These are phyloP conservation scores for Fraxinus pennsylvanica DNA, from an alignment of 257 asterid species.

Conservation along the genomic window DNA sequence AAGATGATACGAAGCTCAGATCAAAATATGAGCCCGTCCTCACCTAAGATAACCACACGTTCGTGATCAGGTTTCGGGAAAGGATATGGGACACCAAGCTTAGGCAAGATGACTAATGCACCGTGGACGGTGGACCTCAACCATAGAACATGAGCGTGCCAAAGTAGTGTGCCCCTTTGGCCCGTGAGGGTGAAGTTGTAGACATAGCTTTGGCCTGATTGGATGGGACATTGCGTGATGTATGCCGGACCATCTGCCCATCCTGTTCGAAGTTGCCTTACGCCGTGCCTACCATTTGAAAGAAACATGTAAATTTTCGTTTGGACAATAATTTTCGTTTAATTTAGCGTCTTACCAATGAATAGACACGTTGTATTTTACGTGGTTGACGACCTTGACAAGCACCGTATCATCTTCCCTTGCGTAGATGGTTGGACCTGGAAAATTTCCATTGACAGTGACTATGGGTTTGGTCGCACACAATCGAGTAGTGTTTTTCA, in stretches of 20 bases:
- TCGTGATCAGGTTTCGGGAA: slow-evolving; percentile 89
- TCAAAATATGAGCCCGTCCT: background rate
- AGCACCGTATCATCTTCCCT: slow-evolving; percentile 65
- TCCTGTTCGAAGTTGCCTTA: slow-evolving; percentile 77
- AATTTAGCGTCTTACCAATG: slow-evolving; percentile 48
- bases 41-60: slow-evolving; percentile 65
- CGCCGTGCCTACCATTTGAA: slow-evolving; percentile 66
- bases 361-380: slow-evolving; percentile 61
- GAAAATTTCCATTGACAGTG: slow-evolving; percentile 63
- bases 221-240: slow-evolving; percentile 93
- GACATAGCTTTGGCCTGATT: slow-evolving; percentile 64
- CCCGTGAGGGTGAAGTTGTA: slow-evolving; percentile 87
- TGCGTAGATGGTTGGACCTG: slow-evolving; percentile 75
- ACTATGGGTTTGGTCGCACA: slow-evolving; percentile 67
- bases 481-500: slow-evolving; percentile 52
- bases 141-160: slow-evolving; percentile 96
- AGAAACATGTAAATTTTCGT: background rate
- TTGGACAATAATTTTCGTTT: background rate
- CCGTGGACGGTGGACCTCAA: slow-evolving; percentile 83
- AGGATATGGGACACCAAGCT: slow-evolving; percentile 80
- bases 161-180: slow-evolving; percentile 83
- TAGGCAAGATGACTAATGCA: slow-evolving; percentile 79
- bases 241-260: slow-evolving; percentile 99
- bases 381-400: slow-evolving; percentile 63
- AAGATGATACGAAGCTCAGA: too few species aligned